Evolutionary conservation across 2,329 filamentous ascomycete species (phyloP), one percentile per base, ranked within the genome.

Genomic region (Colletotrichum brevisporum): DNA sequence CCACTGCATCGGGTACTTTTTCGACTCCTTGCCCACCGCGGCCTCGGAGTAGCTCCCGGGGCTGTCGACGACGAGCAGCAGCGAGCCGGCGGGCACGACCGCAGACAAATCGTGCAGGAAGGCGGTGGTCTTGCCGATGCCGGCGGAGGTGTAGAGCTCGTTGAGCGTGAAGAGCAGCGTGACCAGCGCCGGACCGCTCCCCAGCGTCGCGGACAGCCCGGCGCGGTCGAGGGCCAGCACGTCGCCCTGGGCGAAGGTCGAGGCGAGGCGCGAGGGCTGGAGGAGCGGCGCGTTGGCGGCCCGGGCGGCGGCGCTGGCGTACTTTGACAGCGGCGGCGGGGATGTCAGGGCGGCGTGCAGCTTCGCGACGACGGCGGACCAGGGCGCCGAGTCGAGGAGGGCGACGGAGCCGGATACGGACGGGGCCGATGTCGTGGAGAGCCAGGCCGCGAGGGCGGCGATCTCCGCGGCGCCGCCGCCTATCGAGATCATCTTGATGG

Each of bases 161-260:
- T 98, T 98, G 54, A 98, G 87, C 0, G 95, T 98, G 84, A 98
- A 99, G 81, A 98, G 89, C 13, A 98, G 82, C 0, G 95, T 97
- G 15, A 97, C 84, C 1, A 98, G 81, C 4, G 86, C 73, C 10
- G 86, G 83, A 1, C 77, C 50, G 3, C 31, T 39, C 6, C 77
- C 76, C 0, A 83, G 57, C 0, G 82, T 67, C 2, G 71, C 54
- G 0, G 73, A 58, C 36, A 89, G 75, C 4, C 78, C 73, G 2
- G 73, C 72, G 9, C 72, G 70, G 8, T 75, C 75, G 6, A 89
- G 75, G 4, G 74, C 72, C 2, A 91, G 81, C 6, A 85, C 80
- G 75, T 91, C 85, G 8, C 79, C 76, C 70, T 87, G 84, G 15
- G 77, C 71, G 60, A 89, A 89, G 0, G 71, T 75, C 3, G 82